Base-by-base conservation (phyloP, 768 basidiomycete genomes). In the Mycena epipterygia region DNA sequence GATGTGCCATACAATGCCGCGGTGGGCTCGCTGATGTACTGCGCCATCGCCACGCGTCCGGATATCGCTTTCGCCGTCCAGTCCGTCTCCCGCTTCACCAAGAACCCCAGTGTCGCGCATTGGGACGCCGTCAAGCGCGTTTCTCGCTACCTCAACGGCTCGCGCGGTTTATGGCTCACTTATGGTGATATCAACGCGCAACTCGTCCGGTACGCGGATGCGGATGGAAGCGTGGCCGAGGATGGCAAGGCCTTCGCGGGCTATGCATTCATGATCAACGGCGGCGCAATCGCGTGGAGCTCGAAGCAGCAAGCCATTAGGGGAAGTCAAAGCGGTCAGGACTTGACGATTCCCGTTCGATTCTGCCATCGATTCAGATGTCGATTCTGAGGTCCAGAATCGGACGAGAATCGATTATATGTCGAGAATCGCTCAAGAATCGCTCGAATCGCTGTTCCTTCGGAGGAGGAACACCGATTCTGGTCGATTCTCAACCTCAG, bases 101-200 rank as follows among this genome's bases (percentile, higher is more conserved):
- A 64, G 8, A 80, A 81, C 64, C 81, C 80, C 1, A 73, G 74
- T 0, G 30, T 14, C n/a, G n/a, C n/a, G n/a, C n/a, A n/a, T n/a
- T n/a, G n/a, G n/a, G n/a, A n/a, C n/a, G n/a, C n/a, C n/a, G 77
- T 77, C 12, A 79, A 80, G 53, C 79, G 78, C 48, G 59, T 84
- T 30, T 71, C 81, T 44, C 76, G 76, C 5, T 87, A 85, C 68
- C 72, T 87, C 2, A 48, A 64, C 13, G 70, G 72, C n/a, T 71
- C 70, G 2, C 57, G 23, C 3, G 41, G 46, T 16, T 41, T 61
- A 23, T 62, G 52, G 23, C 68, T 78, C 21, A 70, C 71, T 17
- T 75, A 70, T 41, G 74, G 73, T 19, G 62, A 55, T 4, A 7
- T 16, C 21, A 51, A 72, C 37, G 67, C 72, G 25, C 48, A 71